These are phyloP conservation scores for Malassezia equina DNA, from an alignment of 1,284 basidiomycete genomes.

Conservation along the genomic window DNA sequence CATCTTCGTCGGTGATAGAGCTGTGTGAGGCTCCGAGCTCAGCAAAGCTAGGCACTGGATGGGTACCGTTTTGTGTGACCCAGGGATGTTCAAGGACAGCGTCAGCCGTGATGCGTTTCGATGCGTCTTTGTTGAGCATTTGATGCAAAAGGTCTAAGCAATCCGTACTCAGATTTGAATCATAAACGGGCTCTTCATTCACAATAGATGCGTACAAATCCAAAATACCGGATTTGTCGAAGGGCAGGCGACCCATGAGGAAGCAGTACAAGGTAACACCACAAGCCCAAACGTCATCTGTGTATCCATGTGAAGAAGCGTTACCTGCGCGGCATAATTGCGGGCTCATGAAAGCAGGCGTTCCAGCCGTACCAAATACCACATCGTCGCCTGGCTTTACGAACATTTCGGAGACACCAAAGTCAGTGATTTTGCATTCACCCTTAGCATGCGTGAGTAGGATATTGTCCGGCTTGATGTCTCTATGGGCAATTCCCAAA, in stretches of 20 bases:
- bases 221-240: constrained; percentile 51
- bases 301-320: constrained; percentile 50
- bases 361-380: constrained; percentile 51
- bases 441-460: constrained; percentile 51
- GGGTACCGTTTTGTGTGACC: constrained; percentile 22
- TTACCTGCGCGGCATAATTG: constrained; percentile 48
- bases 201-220: constrained; percentile 53
- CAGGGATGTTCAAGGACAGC: constrained; percentile 38
- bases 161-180: constrained; percentile 23
- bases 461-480: constrained; percentile 55
- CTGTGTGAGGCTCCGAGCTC: constrained; percentile 24
- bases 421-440: constrained; percentile 55
- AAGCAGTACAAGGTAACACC: constrained; percentile 56
- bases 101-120: constrained; percentile 28
- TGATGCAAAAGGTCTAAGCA: constrained; percentile 26
- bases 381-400: constrained; percentile 49
- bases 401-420: constrained; percentile 56
- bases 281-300: constrained; percentile 55
- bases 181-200: constrained; percentile 43
- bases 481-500: constrained; percentile 53
- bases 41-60: constrained; percentile 23
- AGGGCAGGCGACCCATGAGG: constrained; percentile 53
- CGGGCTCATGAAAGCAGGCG: constrained; percentile 56
- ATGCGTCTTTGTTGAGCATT: constrained; percentile 37
- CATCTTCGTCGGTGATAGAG: constrained; percentile 44